A percentile compares a stretch with the other conserved stretches of the same genome.
Evolutionary conservation across 768 basidiomycete species (phyloP).

Genomic region (Mycena latifolia): DNA sequence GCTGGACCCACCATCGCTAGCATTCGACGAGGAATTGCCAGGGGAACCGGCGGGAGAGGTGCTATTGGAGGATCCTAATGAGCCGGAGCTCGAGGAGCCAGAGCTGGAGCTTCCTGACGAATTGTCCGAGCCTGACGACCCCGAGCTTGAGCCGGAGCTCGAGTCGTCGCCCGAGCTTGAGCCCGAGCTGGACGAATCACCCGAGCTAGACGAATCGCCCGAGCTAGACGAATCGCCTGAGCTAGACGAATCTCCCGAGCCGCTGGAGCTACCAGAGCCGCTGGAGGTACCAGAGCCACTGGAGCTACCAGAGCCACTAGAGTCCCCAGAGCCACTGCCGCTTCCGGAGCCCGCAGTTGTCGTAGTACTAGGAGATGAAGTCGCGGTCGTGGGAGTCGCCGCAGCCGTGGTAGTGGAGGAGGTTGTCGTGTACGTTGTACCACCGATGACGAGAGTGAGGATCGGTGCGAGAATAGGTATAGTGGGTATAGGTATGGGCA

Average conservation of each 20-base stretch:
- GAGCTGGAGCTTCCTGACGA: conserved; percentile 5
- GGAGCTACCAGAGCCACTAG: conserved; percentile 13
- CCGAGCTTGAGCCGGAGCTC: conserved; percentile 21
- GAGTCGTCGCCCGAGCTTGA: conserved; percentile 26
- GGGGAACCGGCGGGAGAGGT: neutral
- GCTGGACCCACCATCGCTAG: too few species aligned
- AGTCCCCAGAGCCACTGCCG: neutral
- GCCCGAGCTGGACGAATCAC: conserved; percentile 26
- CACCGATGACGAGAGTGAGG: conserved; percentile 48
- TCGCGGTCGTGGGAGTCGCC: conserved; percentile 30
- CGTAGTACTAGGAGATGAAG: conserved; percentile 24
- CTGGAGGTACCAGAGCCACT: conserved; percentile 20
- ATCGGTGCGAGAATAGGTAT: conserved; percentile 56
- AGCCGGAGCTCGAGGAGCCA: neutral
- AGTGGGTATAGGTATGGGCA: conserved; percentile 53
- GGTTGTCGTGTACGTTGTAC: conserved; percentile 29
- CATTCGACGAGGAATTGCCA: neutral
- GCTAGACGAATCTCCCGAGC: too few species aligned
- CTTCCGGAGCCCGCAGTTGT: conserved; percentile 14
- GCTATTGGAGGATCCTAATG: neutral
- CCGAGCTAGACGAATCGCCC: too few species aligned
- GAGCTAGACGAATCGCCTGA: too few species aligned
- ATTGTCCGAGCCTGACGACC: conserved; percentile 5
- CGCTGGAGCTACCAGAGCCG: conserved; percentile 29
- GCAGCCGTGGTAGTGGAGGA: conserved; percentile 29